phyloP scores from a whole-genome alignment of 768 basidiomycete species.

The Mycena capillaripes region DNA sequence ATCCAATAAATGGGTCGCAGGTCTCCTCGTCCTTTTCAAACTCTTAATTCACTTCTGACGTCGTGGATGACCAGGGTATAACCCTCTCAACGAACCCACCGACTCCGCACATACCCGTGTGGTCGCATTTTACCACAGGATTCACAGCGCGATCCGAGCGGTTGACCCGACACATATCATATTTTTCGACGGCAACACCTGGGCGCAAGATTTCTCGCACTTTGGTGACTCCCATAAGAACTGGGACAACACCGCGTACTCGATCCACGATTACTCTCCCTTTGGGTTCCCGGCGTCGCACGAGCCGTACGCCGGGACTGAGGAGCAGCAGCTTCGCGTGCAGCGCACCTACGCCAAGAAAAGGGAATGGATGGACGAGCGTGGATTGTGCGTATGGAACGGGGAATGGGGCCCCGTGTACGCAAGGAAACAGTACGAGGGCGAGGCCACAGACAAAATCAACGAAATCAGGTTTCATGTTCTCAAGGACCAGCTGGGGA shows the following conservation, averaged over 20 bases:
- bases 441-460: conserved; percentile 71
- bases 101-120: conserved; percentile 78
- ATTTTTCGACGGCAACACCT: conserved; percentile 90
- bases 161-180: conserved; percentile 80
- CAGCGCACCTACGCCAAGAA: conserved; percentile 78
- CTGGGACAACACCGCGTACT: conserved; percentile 80
- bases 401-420: conserved; percentile 92
- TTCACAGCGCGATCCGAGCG: conserved; percentile 78
- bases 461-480: conserved; percentile 76
- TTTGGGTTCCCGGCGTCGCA: conserved; percentile 79
- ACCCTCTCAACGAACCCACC: conserved; percentile 87
- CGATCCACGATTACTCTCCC: conserved; percentile 82
- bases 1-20: conserved; percentile 85
- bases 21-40: not conserved
- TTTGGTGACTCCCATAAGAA: conserved; percentile 74
- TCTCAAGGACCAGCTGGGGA: conserved; percentile 78
- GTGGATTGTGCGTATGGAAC: conserved; percentile 78
- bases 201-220: conserved; percentile 82
- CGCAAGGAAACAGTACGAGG: conserved; percentile 71
- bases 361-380: conserved; percentile 81
- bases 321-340: conserved; percentile 66
- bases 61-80: conserved; percentile 62
- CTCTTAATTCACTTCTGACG: not conserved
- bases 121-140: conserved; percentile 74
- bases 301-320: conserved; percentile 66